Base-by-base conservation (phyloP, 2,329 filamentous ascomycete genomes). In the Colletotrichum acutatum region DNA sequence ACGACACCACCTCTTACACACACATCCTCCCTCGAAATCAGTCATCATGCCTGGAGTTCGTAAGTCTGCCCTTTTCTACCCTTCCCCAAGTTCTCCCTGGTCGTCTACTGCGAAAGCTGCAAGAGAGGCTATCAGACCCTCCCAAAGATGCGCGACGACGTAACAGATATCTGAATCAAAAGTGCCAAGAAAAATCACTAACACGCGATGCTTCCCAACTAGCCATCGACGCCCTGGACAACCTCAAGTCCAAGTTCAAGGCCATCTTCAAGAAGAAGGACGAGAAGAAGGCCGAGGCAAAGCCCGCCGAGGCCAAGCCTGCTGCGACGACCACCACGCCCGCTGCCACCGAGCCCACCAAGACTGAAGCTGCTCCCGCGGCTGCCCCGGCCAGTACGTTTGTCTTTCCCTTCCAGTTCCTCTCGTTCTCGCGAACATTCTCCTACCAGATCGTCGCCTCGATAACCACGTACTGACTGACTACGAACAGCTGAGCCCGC, bases 211-310 rank as follows among this genome's bases (percentile, higher is more conserved):
- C 24, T 63, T 34, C 49, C 56, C 24, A 60, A 58, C 37, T 75
- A 90, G 88, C 88, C 67, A 80, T 84, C 62, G 82, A 85, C 75
- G 86, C 87, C 42, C 81, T 90, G 74, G 86, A 87, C 78, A 89
- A 89, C 82, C 76, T 90, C 76, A 89, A 87, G 86, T 83, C 81
- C 78, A 90, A 89, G 86, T 79, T 90, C 78, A 87, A 86, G 84
- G 81, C 82, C 75, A 81, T 83, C 80, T 87, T 89, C 83, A 87
- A 86, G 81, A 87, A 86, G 80, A 86, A 84, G 82, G 66, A 73
- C 54, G 78, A 82, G 58, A 80, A 84, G 76, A 82, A 82, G 77
- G 74, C 79, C n/a, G 81, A 80, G 68, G 76, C 81, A 11, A 66
- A 65, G 65, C 64, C 75, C 32, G 63, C 75, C 57, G 79, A 78